Evolutionary conservation across 257 asterid genomes (phyloP).

Genomic region (Fraxinus quadrangulata): DNA sequence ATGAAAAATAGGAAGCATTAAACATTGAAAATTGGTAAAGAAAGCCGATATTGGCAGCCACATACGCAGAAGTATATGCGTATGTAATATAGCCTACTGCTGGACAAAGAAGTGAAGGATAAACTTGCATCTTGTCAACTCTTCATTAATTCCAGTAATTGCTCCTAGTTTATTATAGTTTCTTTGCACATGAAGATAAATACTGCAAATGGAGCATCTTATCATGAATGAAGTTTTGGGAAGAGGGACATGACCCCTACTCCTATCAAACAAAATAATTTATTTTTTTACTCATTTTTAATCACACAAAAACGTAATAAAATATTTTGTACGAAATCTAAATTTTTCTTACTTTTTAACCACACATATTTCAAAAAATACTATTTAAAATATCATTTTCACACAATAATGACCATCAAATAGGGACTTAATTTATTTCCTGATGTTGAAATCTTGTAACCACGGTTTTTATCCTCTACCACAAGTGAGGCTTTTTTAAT

Average conservation of each 20-base stretch:
- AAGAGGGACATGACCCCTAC: background rate
- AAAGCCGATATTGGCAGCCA: background rate
- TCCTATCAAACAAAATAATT: no score
- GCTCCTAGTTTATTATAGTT: background rate
- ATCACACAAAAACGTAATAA: no score
- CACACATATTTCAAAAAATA: no score
- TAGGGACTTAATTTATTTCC: no score
- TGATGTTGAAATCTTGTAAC: no score
- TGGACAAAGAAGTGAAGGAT: background rate
- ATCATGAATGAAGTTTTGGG: background rate
- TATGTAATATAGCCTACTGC: background rate
- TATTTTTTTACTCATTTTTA: no score
- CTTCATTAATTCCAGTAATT: background rate
- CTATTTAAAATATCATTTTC: no score
- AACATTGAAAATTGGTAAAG: background rate
- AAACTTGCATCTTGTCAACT: background rate
- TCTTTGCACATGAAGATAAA: background rate
- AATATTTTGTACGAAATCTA: no score
- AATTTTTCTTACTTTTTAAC: no score
- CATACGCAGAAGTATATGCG: background rate
- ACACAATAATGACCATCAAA: no score
- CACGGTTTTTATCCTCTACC: no score
- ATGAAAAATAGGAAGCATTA: background rate
- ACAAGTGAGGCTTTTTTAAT: no score
- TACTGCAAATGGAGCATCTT: background rate